Evolutionary conservation across 306 rosid genomes (phyloP), one percentile per base, ranked within the genome.

Genomic region (Casuarina cunninghamiana): DNA sequence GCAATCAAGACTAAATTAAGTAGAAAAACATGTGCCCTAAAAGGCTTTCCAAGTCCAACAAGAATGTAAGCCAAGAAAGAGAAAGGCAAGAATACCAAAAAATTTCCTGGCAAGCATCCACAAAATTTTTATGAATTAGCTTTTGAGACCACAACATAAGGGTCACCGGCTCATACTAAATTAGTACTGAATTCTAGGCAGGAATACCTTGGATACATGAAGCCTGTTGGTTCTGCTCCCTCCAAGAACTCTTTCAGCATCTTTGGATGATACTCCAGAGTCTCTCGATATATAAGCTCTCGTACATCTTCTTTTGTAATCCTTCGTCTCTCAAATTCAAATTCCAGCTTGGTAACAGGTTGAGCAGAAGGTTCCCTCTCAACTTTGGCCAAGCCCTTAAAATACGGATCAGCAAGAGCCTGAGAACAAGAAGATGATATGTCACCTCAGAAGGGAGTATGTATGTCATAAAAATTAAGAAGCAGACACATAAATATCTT

Each of bases 291-390:
- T 73, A 96, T 96, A 76, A 96, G 96, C 88, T 96, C 98, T 46
- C 98, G 78, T n/a, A 96, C 99, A 79, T 96, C 99, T 87, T 96
- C 99, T 77, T 96, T 96, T 11, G 99, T 96, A 76, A 96, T 96
- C 79, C 97, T 88, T 77, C 99, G 93, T 81, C 99, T 90, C 91
- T 96, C 99, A 84, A 93, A 96, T 80, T 96, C 99, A 84, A 96
- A 96, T 88, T 96, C 99, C 97, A 96, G 93, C 96, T 96, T 96
- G 67, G 98, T 93, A 70, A 96, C 98, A 32, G 99, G 97, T 82
- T 88, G 99, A 78, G 99, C 89, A 73, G 93, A 90, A 65, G 99
- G 99, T 82, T 96, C 99, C 83, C 99, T 87, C 87, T 96, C 99
- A 61, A 93, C 99, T 87, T 93, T 96, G 62, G 99, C 99, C 89